Evolutionary conservation across 371 early-diverging fungal species (phyloP).

Genomic region (Nosema muscidifuracis): DNA sequence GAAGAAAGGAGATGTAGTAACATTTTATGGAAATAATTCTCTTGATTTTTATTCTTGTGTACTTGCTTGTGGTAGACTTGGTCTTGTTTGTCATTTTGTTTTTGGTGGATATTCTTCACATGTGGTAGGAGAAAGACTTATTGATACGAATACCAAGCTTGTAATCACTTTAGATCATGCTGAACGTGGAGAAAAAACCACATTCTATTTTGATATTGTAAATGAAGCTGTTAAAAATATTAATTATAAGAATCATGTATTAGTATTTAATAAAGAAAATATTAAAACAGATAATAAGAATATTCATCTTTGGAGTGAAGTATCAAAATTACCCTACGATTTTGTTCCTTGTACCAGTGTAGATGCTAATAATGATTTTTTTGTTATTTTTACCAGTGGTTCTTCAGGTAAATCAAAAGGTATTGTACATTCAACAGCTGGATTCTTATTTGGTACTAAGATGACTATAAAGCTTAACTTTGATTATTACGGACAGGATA

Average conservation of each 20-base stretch:
- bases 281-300: neutral
- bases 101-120: conserved; percentile 85
- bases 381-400: conserved; percentile 83
- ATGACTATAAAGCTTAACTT: conserved; percentile 72
- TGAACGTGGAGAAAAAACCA: conserved; percentile 75
- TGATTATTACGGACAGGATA: conserved; percentile 62
- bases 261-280: conserved; percentile 66
- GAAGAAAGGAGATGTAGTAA: conserved; percentile 74
- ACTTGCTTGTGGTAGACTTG: conserved; percentile 85
- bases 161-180: conserved; percentile 80
- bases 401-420: conserved; percentile 91
- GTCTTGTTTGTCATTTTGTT: conserved; percentile 80
- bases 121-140: conserved; percentile 79
- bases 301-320: neutral
- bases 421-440: conserved; percentile 85
- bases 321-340: conserved; percentile 64
- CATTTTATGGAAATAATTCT: conserved; percentile 87
- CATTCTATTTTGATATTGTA: conserved; percentile 78
- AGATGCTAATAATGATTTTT: conserved; percentile 73
- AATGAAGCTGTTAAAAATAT: conserved; percentile 67
- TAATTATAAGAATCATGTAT: conserved; percentile 64
- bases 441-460: conserved; percentile 80
- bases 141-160: conserved; percentile 81
- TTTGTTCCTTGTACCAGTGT: conserved; percentile 70
- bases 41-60: conserved; percentile 78